phyloP scores from a whole-genome alignment of 2,329 filamentous ascomycete genomes.

The Sporothrix pallida region DNA sequence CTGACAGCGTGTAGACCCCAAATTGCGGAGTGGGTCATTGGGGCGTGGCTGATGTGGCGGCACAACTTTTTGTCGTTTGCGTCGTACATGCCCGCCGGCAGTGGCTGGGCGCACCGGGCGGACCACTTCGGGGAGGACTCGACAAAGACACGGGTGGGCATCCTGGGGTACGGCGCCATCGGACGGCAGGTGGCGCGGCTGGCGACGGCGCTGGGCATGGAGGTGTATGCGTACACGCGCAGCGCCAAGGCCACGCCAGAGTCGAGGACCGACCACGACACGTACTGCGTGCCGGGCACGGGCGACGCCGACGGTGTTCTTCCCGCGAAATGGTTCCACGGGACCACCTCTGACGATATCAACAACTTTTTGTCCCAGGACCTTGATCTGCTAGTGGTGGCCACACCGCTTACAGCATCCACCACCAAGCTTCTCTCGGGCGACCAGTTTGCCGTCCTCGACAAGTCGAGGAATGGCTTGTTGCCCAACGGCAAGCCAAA shows the following conservation, averaged over 20 bases:
- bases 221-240: constrained; percentile 72
- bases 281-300: constrained; percentile 68
- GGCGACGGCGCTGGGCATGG: constrained; percentile 65
- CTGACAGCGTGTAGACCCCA: constrained; percentile 41
- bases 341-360: constrained; percentile 49
- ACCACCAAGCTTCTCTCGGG: constrained; percentile 57
- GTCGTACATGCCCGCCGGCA: constrained; percentile 35
- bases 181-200: constrained; percentile 55
- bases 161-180: constrained; percentile 55
- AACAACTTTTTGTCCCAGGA: constrained; percentile 57
- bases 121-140: constrained; percentile 42
- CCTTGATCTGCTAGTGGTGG: constrained; percentile 60
- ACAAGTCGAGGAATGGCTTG: constrained; percentile 39
- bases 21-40: constrained; percentile 45
- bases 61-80: constrained; percentile 37
- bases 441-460: constrained; percentile 55
- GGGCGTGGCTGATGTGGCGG: constrained; percentile 41
- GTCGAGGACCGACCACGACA: constrained; percentile 60
- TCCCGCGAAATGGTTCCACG: constrained; percentile 53
- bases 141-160: constrained; percentile 44
- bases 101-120: constrained; percentile 28
- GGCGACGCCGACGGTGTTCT: constrained; percentile 52
- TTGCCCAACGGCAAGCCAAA: constrained; percentile 38
- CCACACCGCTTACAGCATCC: constrained; percentile 55
- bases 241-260: constrained; percentile 57